Evolutionary conservation across 148 eudicot genomes (phyloP).

Genomic region (Chenopodium album): DNA sequence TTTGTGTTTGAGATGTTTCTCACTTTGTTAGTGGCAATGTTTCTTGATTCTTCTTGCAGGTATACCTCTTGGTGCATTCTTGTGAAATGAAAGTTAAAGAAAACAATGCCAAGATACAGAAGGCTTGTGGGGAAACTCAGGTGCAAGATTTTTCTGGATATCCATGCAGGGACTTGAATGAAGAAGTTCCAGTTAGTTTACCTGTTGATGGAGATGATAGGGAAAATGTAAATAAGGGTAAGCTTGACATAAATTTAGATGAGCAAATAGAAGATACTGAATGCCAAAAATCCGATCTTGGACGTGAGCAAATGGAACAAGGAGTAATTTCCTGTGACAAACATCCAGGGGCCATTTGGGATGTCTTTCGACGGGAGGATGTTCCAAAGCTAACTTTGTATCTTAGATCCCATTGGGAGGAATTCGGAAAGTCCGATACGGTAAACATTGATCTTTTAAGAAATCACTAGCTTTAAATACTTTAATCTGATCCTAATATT

Average conservation of each 20-base stretch:
- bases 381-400: slow-evolving; percentile 69
- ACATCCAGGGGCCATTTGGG: slow-evolving; percentile 77
- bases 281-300: slow-evolving; percentile 31
- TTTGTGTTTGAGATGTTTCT: slow-evolving; percentile 5
- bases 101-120: slow-evolving; percentile 36
- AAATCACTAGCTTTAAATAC: slow-evolving; percentile 11
- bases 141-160: slow-evolving; percentile 31
- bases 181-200: slow-evolving; percentile 26
- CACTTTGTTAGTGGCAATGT: neutral
- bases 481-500: slow-evolving; percentile 23
- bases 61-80: slow-evolving; percentile 81
- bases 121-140: slow-evolving; percentile 36
- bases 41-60: slow-evolving; percentile 38
- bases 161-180: slow-evolving; percentile 37
- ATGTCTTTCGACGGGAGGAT: slow-evolving; percentile 84
- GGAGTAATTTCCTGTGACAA: slow-evolving; percentile 25
- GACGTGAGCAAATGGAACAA: slow-evolving; percentile 33
- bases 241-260: slow-evolving; percentile 39
- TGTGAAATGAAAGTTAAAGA: slow-evolving; percentile 52
- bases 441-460: slow-evolving; percentile 27
- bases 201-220: slow-evolving; percentile 35
- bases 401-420: slow-evolving; percentile 48
- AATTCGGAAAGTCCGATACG: slow-evolving; percentile 42
- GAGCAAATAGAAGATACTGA: slow-evolving; percentile 39
- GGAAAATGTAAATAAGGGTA: slow-evolving; percentile 34